Evolutionary conservation across 2,329 filamentous ascomycete genomes (phyloP).

Genomic region (Colletotrichum sp.): DNA sequence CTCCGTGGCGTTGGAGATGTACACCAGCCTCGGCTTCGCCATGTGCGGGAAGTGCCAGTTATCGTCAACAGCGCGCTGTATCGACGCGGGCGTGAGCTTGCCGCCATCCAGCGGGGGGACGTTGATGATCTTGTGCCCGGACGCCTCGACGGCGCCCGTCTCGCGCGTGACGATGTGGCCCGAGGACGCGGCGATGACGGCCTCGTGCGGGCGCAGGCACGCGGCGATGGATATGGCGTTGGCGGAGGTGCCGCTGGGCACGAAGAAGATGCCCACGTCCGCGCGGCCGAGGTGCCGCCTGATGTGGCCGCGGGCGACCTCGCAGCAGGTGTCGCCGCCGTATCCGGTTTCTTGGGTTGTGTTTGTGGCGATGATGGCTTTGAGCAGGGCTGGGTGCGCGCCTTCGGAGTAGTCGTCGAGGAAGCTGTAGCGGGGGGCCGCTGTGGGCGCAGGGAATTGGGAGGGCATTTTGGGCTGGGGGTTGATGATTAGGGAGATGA

Average conservation of each 20-base stretch:
- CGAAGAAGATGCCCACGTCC: slow-evolving; percentile 54
- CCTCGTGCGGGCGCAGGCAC: slow-evolving; percentile 54
- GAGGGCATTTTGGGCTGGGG: background rate
- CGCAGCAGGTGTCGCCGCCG: slow-evolving; percentile 48
- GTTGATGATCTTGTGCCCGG: slow-evolving; percentile 56
- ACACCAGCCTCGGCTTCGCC: slow-evolving; percentile 55
- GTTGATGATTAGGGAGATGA: background rate
- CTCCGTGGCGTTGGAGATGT: slow-evolving; percentile 57
- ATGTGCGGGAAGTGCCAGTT: slow-evolving; percentile 58
- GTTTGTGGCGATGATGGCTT: slow-evolving; percentile 50
- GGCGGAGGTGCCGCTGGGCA: slow-evolving; percentile 55
- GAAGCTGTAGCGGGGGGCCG: slow-evolving; percentile 43
- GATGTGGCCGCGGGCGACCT: slow-evolving; percentile 45
- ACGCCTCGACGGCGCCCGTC: slow-evolving; percentile 55
- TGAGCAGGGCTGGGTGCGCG: slow-evolving; percentile 52
- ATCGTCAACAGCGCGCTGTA: slow-evolving; percentile 46
- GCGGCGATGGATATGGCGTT: slow-evolving; percentile 57
- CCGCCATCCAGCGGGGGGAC: slow-evolving; percentile 47
- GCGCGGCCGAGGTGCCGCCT: slow-evolving; percentile 26
- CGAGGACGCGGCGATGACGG: slow-evolving; percentile 53
- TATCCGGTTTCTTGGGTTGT: slow-evolving; percentile 50
- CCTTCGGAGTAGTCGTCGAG: slow-evolving; percentile 58
- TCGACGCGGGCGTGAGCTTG: slow-evolving; percentile 48
- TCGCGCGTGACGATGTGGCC: slow-evolving; percentile 55
- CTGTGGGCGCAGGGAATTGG: background rate